phyloP scores from a whole-genome alignment of 805 yeast genomes.

The Lachancea kluyveri region DNA sequence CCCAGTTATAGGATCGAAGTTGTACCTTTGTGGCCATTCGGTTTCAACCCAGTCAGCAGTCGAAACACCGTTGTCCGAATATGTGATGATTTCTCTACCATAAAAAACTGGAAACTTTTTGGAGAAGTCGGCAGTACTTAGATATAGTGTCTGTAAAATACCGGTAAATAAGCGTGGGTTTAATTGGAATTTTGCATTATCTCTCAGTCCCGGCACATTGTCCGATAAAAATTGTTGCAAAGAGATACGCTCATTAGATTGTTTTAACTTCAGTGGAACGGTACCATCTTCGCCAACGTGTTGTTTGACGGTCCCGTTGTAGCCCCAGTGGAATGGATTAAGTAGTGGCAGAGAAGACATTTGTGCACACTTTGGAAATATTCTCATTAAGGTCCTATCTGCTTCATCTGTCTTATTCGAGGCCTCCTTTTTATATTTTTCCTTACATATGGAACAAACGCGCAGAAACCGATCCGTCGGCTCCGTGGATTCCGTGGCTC shows the following conservation, averaged over 20 bases:
- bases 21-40: constrained; percentile 21
- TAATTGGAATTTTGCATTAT: constrained; percentile 46
- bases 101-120: constrained; percentile 54
- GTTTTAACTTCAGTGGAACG: constrained; percentile 17
- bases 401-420: too few species aligned
- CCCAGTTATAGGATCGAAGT: constrained; percentile 10
- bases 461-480: too few species aligned
- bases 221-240: constrained; percentile 21
- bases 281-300: constrained; percentile 20
- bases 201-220: constrained; percentile 39
- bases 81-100: constrained; percentile 59
- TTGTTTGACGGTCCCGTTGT: constrained; percentile 29
- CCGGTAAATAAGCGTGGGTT: constrained; percentile 67
- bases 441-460: too few species aligned
- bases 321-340: constrained; percentile 31
- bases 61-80: constrained; percentile 63
- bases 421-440: too few species aligned
- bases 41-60: constrained; percentile 63
- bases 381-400: too few species aligned
- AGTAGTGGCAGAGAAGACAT: constrained; percentile 13
- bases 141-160: constrained; percentile 68
- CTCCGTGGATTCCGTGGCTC: too few species aligned
- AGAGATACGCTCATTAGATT: constrained; percentile 11
- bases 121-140: constrained; percentile 50
- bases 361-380: too few species aligned